Conservation (phyloP, 805 yeast species). For the Kluyveromyces dobzhanskii region DNA sequence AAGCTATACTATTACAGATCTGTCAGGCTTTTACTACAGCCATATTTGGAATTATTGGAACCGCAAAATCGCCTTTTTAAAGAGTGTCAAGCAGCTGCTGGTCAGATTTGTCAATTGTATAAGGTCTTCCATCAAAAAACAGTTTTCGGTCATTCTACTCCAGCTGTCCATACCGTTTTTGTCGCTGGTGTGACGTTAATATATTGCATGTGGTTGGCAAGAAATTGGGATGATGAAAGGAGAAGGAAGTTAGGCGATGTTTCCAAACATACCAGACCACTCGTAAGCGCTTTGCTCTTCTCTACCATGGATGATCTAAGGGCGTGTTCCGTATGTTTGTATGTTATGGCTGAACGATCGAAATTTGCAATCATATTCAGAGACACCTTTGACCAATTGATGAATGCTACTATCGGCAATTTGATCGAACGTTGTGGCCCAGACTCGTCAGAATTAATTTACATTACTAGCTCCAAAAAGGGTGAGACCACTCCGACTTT, state of each 20-base stretch:
- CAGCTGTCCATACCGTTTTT: constrained; percentile 59
- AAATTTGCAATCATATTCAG: constrained; percentile 53
- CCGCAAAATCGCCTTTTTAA: constrained; percentile 53
- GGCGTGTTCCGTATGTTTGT: constrained; percentile 55
- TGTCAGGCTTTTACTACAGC: constrained; percentile 53
- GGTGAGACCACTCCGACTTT: constrained; percentile 1
- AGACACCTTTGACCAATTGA: constrained; percentile 59
- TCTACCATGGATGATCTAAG: constrained; percentile 54
- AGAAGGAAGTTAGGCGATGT: constrained; percentile 47
- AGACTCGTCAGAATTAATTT: constrained; percentile 49
- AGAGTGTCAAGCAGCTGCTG: constrained; percentile 67
- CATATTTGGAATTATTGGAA: constrained; percentile 51
- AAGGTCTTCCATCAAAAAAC: constrained; percentile 57
- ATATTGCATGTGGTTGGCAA: constrained; percentile 58
- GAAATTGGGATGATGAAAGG: constrained; percentile 51
- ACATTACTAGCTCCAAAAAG: constrained; percentile 13
- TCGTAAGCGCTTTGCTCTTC: constrained; percentile 44
- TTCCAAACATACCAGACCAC: constrained; percentile 53
- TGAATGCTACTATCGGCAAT: constrained; percentile 57
- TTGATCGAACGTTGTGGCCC: constrained; percentile 57
- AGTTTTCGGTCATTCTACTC: constrained; percentile 53
- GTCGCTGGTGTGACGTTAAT: constrained; percentile 62
- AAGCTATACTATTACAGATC: constrained; percentile 52
- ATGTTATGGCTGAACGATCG: constrained; percentile 60
- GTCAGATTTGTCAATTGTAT: constrained; percentile 57